A percentile compares a stretch with the other conserved stretches of the same genome.
These are phyloP conservation scores for Chlorella sp. DNA, from an alignment of 139 green algal genomes.

Conservation along the genomic window DNA sequence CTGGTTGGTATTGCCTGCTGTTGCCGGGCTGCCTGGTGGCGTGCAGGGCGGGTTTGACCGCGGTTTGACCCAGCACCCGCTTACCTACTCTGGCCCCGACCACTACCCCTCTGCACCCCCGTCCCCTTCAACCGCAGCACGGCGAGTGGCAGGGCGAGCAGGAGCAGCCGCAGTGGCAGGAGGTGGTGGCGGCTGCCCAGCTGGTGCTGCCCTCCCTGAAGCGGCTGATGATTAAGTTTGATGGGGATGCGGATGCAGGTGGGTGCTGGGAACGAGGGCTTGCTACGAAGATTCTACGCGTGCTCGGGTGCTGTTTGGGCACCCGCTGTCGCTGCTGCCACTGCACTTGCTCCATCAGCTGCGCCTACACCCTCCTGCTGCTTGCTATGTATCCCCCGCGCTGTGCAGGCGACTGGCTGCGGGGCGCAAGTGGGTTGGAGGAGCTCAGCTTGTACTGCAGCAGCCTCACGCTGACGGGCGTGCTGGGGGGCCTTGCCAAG, in stretches of 20 bases:
- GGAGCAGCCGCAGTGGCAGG: neutral
- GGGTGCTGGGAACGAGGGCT: too few species aligned
- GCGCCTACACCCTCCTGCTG: neutral
- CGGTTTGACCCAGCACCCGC: too few species aligned
- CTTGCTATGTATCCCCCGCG: too few species aligned
- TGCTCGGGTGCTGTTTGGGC: too few species aligned
- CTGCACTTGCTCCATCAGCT: neutral
- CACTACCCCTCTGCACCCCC: neutral
- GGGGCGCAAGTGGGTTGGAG: neutral
- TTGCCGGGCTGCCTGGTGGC: too few species aligned
- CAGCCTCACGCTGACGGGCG: neutral
- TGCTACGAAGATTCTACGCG: too few species aligned
- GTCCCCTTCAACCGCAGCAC: neutral
- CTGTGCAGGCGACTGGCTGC: constrained; percentile 6
- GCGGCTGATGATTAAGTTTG: neutral
- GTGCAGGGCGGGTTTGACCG: too few species aligned
- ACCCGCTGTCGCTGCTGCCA: too few species aligned
- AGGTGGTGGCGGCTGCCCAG: neutral
- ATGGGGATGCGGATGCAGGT: neutral
- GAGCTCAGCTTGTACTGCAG: neutral
- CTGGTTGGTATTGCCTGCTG: too few species aligned
- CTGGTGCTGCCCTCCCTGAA: neutral
- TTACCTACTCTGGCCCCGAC: too few species aligned
- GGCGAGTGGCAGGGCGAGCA: neutral
- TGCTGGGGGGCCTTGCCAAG: neutral